Conservation (phyloP, 2,329 filamentous ascomycete species). For the Basipetospora chlamydospora region DNA sequence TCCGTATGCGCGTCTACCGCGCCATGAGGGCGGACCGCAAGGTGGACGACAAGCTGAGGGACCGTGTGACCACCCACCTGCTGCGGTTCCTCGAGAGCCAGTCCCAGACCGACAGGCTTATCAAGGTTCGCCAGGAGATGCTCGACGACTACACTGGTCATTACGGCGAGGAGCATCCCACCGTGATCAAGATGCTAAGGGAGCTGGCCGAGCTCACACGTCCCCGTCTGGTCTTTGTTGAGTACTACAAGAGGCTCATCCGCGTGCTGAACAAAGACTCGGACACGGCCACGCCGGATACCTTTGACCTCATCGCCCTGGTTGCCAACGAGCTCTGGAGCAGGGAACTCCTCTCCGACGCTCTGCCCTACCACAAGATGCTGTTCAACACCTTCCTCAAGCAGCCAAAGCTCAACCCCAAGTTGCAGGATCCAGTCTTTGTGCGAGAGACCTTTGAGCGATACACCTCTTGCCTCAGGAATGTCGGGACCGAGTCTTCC, state of each 20-base stretch:
- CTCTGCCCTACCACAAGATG: constrained; percentile 17
- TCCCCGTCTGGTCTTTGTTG: constrained; percentile 19
- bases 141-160: constrained; percentile 20
- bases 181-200: constrained; percentile 21
- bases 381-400: constrained; percentile 22
- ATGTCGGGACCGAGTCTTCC: constrained; percentile 15
- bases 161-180: constrained; percentile 18
- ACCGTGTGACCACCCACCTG: constrained; percentile 13
- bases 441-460: constrained; percentile 18
- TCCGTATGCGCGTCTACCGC: constrained; percentile 18
- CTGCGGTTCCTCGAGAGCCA: constrained; percentile 15
- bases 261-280: constrained; percentile 21
- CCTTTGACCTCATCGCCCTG: constrained; percentile 21
- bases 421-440: constrained; percentile 18
- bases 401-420: constrained; percentile 16
- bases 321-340: constrained; percentile 22
- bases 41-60: constrained; percentile 15
- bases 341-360: constrained; percentile 21
- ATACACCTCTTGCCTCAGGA: constrained; percentile 20
- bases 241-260: constrained; percentile 23
- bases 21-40: constrained; percentile 15
- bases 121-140: constrained; percentile 22
- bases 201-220: constrained; percentile 20
- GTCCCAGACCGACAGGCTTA: constrained; percentile 18
- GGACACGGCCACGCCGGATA: constrained; percentile 18